Percentiles rank a stretch among this genome's conserved stretches.
Conservation (phyloP, 2,329 filamentous ascomycete species). For the Diplodia intermedia region DNA sequence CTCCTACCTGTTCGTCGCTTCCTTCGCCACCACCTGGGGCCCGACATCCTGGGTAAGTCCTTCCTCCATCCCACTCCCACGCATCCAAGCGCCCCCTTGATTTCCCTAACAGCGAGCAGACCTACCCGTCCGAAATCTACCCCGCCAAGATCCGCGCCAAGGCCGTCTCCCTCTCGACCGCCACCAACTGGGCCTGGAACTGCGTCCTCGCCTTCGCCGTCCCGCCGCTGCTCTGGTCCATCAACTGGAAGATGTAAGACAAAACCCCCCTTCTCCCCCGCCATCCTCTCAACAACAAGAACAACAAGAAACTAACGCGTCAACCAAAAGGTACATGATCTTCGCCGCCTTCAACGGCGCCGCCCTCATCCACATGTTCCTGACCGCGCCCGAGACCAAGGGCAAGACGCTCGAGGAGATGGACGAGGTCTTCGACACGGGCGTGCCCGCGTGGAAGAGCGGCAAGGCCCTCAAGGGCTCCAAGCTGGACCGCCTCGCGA, state of each 20-base stretch:
- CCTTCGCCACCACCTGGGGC: conserved; percentile 63
- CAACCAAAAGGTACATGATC: conserved; percentile 39
- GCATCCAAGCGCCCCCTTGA: background rate
- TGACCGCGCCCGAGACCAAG: conserved; percentile 44
- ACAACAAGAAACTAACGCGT: conserved; percentile 14
- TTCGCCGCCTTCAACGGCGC: conserved; percentile 39
- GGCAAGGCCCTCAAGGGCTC: conserved; percentile 38
- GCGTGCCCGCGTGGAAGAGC: conserved; percentile 27
- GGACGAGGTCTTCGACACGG: conserved; percentile 39
- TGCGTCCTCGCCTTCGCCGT: conserved; percentile 63
- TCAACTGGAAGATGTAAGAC: conserved; percentile 38
- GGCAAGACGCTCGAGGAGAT: conserved; percentile 44
- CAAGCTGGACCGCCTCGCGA: conserved; percentile 45
- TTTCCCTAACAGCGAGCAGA: background rate
- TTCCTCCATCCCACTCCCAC: background rate
- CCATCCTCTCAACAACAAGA: background rate
- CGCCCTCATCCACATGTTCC: conserved; percentile 39
- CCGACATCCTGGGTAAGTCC: conserved; percentile 54
- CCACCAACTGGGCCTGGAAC: conserved; percentile 50
- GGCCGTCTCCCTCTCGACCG: conserved; percentile 47
- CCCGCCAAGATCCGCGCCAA: conserved; percentile 45
- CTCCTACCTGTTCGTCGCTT: conserved; percentile 69
- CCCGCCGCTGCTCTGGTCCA: conserved; percentile 44
- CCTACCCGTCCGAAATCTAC: conserved; percentile 60
- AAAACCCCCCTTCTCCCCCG: conserved; percentile 7